Conservation (phyloP, 805 yeast genomes). For the Candida maris region DNA sequence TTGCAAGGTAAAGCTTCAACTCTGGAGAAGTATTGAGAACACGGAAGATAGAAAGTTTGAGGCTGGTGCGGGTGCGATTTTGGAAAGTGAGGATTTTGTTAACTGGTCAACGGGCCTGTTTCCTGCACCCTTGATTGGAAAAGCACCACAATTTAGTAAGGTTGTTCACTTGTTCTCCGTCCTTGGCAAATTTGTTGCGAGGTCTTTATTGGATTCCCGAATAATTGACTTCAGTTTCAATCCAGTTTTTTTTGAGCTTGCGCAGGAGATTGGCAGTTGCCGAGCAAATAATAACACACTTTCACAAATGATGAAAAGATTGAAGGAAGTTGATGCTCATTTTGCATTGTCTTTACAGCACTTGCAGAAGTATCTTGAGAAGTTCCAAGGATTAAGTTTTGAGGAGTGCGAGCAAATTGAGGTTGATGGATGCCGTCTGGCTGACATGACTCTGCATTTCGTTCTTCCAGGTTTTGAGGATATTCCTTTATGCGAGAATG, state of each 20-base stretch:
- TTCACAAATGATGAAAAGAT: slow-evolving; percentile 30
- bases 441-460: slow-evolving; percentile 58
- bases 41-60: slow-evolving; percentile 9
- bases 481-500: slow-evolving; percentile 55
- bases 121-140: slow-evolving; percentile 54
- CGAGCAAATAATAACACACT: slow-evolving; percentile 8
- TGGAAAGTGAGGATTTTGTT: slow-evolving; percentile 31
- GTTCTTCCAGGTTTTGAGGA: slow-evolving; percentile 74
- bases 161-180: slow-evolving; percentile 53
- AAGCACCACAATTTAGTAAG: slow-evolving; percentile 36
- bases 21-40: slow-evolving; percentile 69
- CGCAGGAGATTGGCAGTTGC: slow-evolving; percentile 34
- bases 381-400: slow-evolving; percentile 8
- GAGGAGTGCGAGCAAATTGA: slow-evolving; percentile 12
- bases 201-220: slow-evolving; percentile 84
- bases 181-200: slow-evolving; percentile 80
- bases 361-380: slow-evolving; percentile 41
- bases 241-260: slow-evolving; percentile 61
- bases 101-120: slow-evolving; percentile 55
- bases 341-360: slow-evolving; percentile 56
- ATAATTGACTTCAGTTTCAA: slow-evolving; percentile 80
- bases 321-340: slow-evolving; percentile 52
- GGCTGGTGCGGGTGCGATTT: slow-evolving; percentile 7
- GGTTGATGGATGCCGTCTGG: slow-evolving; percentile 35
- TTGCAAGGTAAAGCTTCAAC: slow-evolving; percentile 45